Percentiles rank a stretch among this genome's conserved stretches.
Evolutionary conservation across 2,329 filamentous ascomycete species (phyloP).

Genomic region (Sporothrix curviconia): DNA sequence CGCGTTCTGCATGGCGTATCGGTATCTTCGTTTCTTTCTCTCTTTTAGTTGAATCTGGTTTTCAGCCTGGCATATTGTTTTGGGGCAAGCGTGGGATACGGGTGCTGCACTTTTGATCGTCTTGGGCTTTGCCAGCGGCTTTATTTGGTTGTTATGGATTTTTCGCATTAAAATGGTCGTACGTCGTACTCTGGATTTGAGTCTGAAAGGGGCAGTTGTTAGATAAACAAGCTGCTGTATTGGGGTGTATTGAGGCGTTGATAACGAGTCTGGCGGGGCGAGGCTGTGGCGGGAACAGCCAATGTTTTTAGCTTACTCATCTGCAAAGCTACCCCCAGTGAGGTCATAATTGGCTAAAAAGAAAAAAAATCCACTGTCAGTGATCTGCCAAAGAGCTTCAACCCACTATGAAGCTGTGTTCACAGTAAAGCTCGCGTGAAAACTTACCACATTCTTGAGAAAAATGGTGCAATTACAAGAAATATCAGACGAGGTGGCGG

Average conservation of each 20-base stretch:
- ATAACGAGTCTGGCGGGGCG: too few species aligned
- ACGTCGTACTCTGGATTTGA: too few species aligned
- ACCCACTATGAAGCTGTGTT: neutral
- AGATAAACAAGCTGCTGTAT: too few species aligned
- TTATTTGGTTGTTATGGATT: neutral
- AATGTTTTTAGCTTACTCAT: constrained; percentile 2
- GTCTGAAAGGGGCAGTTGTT: too few species aligned
- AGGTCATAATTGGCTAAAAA: constrained; percentile 8
- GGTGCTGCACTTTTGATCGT: neutral
- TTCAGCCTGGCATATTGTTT: neutral
- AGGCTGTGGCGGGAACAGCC: too few species aligned
- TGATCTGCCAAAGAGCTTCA: neutral
- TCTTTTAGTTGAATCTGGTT: neutral
- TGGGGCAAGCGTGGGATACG: neutral
- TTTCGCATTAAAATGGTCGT: too few species aligned
- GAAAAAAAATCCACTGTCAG: too few species aligned
- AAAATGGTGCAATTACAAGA: constrained; percentile 20
- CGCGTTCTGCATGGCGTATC: too few species aligned
- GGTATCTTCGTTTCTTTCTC: neutral
- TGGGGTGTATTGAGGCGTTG: too few species aligned
- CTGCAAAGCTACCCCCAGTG: neutral
- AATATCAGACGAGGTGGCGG: constrained; percentile 16
- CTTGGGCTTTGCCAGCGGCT: neutral
- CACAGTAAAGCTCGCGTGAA: neutral
- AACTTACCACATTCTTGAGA: neutral